phyloP scores from a whole-genome alignment of 306 rosid genomes.

The Dalbergia cochinchinensis region DNA sequence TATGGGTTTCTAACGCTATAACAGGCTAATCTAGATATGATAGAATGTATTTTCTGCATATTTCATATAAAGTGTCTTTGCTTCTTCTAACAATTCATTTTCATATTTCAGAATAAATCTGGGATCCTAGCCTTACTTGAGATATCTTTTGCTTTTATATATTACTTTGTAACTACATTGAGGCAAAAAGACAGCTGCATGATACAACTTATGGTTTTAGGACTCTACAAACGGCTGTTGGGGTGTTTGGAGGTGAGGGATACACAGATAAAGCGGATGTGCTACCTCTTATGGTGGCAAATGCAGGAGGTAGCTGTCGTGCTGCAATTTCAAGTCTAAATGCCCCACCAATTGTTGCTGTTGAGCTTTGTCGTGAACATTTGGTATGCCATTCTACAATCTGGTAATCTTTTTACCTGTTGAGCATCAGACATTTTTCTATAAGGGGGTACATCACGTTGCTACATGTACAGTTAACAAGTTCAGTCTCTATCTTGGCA shows the following conservation, averaged over 20 bases:
- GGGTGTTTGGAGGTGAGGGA: slow-evolving; percentile 83
- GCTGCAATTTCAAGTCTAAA: slow-evolving; percentile 78
- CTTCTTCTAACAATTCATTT: not conserved
- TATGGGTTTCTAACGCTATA: not conserved
- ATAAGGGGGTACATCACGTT: slow-evolving; percentile 19
- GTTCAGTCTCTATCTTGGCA: slow-evolving; percentile 21
- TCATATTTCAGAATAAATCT: slow-evolving; percentile 7
- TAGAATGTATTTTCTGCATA: not conserved
- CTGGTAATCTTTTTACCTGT: slow-evolving; percentile 33
- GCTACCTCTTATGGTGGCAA: slow-evolving; percentile 79
- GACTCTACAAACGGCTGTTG: slow-evolving; percentile 97
- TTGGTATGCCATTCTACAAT: slow-evolving; percentile 61
- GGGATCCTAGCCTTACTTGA: slow-evolving; percentile 26
- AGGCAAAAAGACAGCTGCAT: slow-evolving; percentile 11
- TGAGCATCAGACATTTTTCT: not conserved
- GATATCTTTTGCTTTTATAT: slow-evolving; percentile 31
- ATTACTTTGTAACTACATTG: slow-evolving; percentile 14
- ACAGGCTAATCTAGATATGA: not conserved
- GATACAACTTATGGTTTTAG: slow-evolving; percentile 52
- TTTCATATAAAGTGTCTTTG: not conserved
- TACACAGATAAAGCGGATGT: slow-evolving; percentile 61
- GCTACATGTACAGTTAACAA: slow-evolving; percentile 27
- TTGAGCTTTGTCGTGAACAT: slow-evolving; percentile 92
- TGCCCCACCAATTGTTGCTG: slow-evolving; percentile 79
- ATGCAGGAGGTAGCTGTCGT: slow-evolving; percentile 76